Base-by-base conservation (phyloP, 441 rosid species). In the Adansonia gregorii region DNA sequence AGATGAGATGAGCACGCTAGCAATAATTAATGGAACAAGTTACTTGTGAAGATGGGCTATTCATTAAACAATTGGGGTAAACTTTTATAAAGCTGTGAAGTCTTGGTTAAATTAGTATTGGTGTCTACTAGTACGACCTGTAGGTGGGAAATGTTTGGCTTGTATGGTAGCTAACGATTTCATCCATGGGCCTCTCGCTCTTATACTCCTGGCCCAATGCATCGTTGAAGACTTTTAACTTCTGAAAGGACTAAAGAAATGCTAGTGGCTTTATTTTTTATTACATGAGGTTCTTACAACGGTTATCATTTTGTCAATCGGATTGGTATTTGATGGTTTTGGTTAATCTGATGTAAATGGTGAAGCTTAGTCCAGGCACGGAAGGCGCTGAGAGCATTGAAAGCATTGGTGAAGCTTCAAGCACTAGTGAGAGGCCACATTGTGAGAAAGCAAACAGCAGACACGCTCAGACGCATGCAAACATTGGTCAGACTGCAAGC, bases 341-440 rank as follows among this genome's bases (percentile, higher is more conserved):
- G 49, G 24, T 84, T 48, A 8, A 7, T 35, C 64, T 54, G 22
- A 71, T 71, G 75, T 6, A 54, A 49, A 54, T 72, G 22, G 12
- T 72, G 39, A 35, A 35, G 17, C 64, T 72, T 54, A 20, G 20
- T 31, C 46, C 60, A 91, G 94, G 93, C 93, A 48, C 87, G 89
- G 83, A 87, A 89, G 73, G 94, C 94, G 54, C 67, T 91, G 63
- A 87, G 88, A 77, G 93, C 94, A 65, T 84, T 89, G 78, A 91
- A 91, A 82, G 91, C 92, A 68, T 73, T 89, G 80, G 93, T 89
- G 78, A 89, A 89, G 85, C 93, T 91, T 76, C 93, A 91, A 79
- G 94, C 94, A 5, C 72, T 91, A 76, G 94, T 87, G 65, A 86
- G 90, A 81, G 94, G 94, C 64, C 83, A 91, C 76, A 87, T 91